Conservation (phyloP, 805 yeast genomes). For the Kodamaea neixiangensis region DNA sequence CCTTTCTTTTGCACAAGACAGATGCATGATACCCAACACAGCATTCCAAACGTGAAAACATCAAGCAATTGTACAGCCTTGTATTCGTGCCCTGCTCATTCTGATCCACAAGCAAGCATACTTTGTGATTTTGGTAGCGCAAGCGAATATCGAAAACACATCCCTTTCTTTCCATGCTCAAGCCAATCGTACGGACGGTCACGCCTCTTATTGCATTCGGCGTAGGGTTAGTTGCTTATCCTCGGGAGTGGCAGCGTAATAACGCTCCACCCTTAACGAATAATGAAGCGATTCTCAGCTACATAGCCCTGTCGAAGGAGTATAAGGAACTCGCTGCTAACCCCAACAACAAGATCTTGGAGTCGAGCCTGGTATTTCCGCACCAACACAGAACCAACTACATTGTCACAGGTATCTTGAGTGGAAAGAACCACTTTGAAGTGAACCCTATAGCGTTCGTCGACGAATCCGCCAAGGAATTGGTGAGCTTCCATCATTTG, state of each 20-base stretch:
- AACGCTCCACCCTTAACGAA: constrained; percentile 2
- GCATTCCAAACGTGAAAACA: neutral
- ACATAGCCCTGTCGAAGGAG: constrained; percentile 16
- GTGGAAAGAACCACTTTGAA: constrained; percentile 66
- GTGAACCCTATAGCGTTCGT: constrained; percentile 74
- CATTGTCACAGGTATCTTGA: constrained; percentile 71
- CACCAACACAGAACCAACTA: constrained; percentile 33
- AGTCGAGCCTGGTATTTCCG: constrained; percentile 20
- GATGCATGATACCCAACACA: neutral
- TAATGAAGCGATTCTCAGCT: constrained; percentile 4
- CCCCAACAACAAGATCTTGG: constrained; percentile 10
- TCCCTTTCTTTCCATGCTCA: constrained; percentile 24
- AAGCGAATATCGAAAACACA: neutral
- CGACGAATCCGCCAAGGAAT: constrained; percentile 50
- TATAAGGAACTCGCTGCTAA: constrained; percentile 19
- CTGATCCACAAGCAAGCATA: neutral
- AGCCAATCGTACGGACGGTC: constrained; percentile 25
- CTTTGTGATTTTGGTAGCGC: neutral
- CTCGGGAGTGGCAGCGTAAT: constrained; percentile 20
- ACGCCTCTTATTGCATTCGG: constrained; percentile 35
- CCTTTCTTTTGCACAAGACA: neutral
- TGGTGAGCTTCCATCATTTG: constrained; percentile 68
- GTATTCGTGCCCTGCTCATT: neutral
- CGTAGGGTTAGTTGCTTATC: constrained; percentile 29
- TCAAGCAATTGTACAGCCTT: neutral